phyloP scores from a whole-genome alignment of 305 asterid species.

The Fraxinus latifolia region DNA sequence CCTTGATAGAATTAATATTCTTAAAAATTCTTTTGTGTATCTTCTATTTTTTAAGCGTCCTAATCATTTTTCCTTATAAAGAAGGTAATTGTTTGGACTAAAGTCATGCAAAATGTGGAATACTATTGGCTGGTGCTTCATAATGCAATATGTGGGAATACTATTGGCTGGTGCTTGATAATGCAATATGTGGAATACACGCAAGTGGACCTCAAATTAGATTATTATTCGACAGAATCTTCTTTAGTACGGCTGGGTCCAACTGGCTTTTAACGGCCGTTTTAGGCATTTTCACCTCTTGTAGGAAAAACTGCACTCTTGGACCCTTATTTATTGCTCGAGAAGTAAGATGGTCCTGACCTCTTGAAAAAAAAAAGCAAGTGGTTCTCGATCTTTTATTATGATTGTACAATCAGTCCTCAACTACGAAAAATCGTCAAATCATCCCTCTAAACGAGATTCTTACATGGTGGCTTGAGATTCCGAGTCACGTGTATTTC shows the following conservation, averaged over 20 bases:
- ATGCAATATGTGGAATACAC: neutral
- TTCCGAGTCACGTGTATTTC: neutral
- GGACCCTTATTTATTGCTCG: neutral
- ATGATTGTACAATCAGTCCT: neutral
- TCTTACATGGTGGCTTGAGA: neutral
- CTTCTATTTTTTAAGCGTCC: no score
- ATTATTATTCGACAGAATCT: neutral
- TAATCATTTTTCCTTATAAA: no score
- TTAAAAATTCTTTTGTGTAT: no score
- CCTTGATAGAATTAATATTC: no score
- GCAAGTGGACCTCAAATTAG: neutral
- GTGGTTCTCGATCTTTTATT: neutral
- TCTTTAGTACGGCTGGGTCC: neutral
- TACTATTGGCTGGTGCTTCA: neutral
- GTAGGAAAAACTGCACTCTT: neutral
- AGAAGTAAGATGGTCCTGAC: neutral
- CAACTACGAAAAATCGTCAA: neutral
- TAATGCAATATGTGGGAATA: neutral
- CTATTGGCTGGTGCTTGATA: no score
- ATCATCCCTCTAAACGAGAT: neutral
- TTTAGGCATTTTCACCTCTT: neutral
- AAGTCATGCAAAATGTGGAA: neutral
- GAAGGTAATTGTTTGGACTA: neutral
- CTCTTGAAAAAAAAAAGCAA: no score
- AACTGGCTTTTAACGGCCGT: neutral